These are phyloP conservation scores for Penicillium lividum DNA, from an alignment of 495 filamentous ascomycete species.

Conservation along the genomic window DNA sequence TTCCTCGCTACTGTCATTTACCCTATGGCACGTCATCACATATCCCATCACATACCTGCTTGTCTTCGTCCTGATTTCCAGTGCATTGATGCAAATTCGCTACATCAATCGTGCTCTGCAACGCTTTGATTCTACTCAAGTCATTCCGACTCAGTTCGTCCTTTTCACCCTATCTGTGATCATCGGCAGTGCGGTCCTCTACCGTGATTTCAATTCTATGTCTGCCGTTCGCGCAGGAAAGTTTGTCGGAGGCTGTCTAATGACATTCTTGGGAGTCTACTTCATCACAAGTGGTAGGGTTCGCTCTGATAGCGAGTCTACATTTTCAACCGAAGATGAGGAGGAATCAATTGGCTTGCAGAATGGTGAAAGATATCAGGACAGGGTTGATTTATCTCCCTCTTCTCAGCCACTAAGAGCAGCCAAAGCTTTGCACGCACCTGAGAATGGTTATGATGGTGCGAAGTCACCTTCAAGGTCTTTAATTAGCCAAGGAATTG, in stretches of 20 bases:
- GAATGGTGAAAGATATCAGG: slow-evolving; percentile 44
- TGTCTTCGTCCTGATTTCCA: slow-evolving; percentile 70
- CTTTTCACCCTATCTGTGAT: slow-evolving; percentile 95
- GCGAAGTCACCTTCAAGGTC: slow-evolving; percentile 36
- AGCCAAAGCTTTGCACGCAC: slow-evolving; percentile 19
- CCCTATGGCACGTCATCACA: slow-evolving; percentile 79
- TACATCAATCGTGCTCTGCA: slow-evolving; percentile 95
- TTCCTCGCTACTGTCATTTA: slow-evolving; percentile 88
- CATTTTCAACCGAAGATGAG: slow-evolving; percentile 48
- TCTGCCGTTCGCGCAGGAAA: slow-evolving; percentile 67
- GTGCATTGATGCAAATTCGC: slow-evolving; percentile 91
- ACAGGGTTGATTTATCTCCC: slow-evolving; percentile 39
- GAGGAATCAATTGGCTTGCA: slow-evolving; percentile 51
- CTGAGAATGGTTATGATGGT: slow-evolving; percentile 19
- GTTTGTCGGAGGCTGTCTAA: slow-evolving; percentile 82
- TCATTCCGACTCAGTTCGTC: slow-evolving; percentile 96
- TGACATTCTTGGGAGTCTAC: slow-evolving; percentile 94
- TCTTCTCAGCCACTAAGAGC: slow-evolving; percentile 22
- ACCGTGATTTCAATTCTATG: slow-evolving; percentile 88
- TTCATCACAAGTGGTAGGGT: slow-evolving; percentile 75
- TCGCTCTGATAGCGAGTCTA: slow-evolving; percentile 44
- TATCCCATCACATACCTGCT: slow-evolving; percentile 91
- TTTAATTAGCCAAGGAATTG: slow-evolving; percentile 36
- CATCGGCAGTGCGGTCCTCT: slow-evolving; percentile 86
- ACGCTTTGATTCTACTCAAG: slow-evolving; percentile 93